phyloP scores from a whole-genome alignment of 2,329 filamentous ascomycete genomes.

The Aaosphaeria arxii region DNA sequence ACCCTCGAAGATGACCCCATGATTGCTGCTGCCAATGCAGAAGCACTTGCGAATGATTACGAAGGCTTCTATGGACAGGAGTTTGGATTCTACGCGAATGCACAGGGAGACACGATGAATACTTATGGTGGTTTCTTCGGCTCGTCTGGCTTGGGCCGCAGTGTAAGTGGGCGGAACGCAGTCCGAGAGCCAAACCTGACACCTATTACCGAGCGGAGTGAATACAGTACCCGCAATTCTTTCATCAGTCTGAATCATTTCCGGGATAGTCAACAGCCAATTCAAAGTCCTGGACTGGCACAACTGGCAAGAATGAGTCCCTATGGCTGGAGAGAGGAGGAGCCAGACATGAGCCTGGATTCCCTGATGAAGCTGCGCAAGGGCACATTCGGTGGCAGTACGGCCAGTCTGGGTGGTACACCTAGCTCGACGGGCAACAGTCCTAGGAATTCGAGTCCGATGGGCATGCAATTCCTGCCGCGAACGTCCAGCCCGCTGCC shows the following conservation, averaged over 20 bases:
- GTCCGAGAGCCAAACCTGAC: slow-evolving; percentile 86
- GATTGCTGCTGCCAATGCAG: slow-evolving; percentile 92
- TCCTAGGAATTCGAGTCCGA: slow-evolving; percentile 34
- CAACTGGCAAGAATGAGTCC: slow-evolving; percentile 63
- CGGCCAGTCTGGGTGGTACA: slow-evolving; percentile 55
- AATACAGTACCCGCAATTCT: slow-evolving; percentile 93
- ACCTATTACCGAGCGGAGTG: slow-evolving; percentile 91
- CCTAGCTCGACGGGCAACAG: slow-evolving; percentile 40
- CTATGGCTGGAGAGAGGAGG: slow-evolving; percentile 53
- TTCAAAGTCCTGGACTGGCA: slow-evolving; percentile 71
- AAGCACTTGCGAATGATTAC: slow-evolving; percentile 84
- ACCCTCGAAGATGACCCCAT: slow-evolving; percentile 71
- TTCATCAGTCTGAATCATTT: slow-evolving; percentile 69
- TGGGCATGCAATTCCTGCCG: slow-evolving; percentile 35
- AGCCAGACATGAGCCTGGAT: slow-evolving; percentile 70
- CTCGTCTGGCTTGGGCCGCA: slow-evolving; percentile 64
- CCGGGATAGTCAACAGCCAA: slow-evolving; percentile 46
- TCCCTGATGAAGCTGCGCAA: slow-evolving; percentile 70
- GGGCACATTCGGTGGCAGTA: slow-evolving; percentile 78
- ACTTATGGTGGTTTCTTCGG: slow-evolving; percentile 88
- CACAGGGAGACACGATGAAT: slow-evolving; percentile 55
- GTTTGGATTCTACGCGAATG: slow-evolving; percentile 86
- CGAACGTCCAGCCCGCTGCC: slow-evolving; percentile 28
- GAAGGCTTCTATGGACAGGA: slow-evolving; percentile 96
- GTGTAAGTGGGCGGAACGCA: slow-evolving; percentile 62